A percentile compares a stretch with the other conserved stretches of the same genome.
These are phyloP conservation scores for Cardamine occulta DNA, from an alignment of 345 rosid genomes.

Conservation along the genomic window DNA sequence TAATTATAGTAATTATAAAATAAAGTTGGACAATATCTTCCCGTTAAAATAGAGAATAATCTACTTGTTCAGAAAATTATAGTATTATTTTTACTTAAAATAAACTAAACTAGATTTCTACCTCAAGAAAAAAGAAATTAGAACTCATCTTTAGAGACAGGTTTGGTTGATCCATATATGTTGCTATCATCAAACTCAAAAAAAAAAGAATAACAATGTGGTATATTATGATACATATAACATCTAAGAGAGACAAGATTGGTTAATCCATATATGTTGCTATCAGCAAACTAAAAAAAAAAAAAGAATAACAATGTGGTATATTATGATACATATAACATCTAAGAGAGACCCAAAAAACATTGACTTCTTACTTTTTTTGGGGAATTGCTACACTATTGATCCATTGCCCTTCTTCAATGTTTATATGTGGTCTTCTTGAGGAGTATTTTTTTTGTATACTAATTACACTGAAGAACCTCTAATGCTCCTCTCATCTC, in stretches of 20 bases:
- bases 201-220: conserved; percentile 18
- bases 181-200: background rate
- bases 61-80: too few species aligned
- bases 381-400: background rate
- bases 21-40: too few species aligned
- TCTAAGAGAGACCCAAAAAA: conserved; percentile 16
- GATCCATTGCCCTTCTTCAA: conserved; percentile 9
- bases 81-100: too few species aligned
- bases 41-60: too few species aligned
- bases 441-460: conserved; percentile 43
- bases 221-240: conserved; percentile 26
- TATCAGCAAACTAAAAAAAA: too few species aligned
- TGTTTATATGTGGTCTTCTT: conserved; percentile 29
- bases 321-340: conserved; percentile 23
- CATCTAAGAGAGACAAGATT: conserved; percentile 15
- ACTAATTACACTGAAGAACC: conserved; percentile 36
- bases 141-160: too few species aligned
- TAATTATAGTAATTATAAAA: too few species aligned
- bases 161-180: background rate
- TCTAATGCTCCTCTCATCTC: conserved; percentile 34
- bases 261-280: too few species aligned
- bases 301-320: conserved; percentile 20
- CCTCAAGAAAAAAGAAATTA: too few species aligned
- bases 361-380: conserved; percentile 14
- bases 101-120: too few species aligned